These are phyloP conservation scores for Pterocarpus santalinus DNA, from an alignment of 306 rosid genomes.

Conservation along the genomic window DNA sequence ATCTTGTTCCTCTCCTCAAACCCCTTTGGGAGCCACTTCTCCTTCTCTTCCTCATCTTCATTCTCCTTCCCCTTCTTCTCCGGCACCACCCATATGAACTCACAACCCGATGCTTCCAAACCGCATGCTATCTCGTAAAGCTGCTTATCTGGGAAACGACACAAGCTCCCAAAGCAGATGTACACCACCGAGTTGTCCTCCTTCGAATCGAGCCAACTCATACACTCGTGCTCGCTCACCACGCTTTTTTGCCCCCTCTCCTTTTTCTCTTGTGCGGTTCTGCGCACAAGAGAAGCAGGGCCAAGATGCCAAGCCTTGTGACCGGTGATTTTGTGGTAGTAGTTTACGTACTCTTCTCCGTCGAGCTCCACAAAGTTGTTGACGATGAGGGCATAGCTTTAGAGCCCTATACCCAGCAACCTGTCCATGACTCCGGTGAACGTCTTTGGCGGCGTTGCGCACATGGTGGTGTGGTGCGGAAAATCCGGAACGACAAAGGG, in stretches of 20 bases:
- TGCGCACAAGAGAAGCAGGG: conserved; percentile 7
- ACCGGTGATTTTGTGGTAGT: conserved; percentile 20
- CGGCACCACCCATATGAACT: conserved; percentile 32
- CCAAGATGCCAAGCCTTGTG: conserved; percentile 45
- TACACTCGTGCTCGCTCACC: conserved; percentile 3
- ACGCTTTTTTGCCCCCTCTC: not conserved
- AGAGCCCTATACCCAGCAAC: not conserved
- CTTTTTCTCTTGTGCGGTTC: not conserved
- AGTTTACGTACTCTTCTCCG: conserved; percentile 38
- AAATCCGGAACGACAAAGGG: conserved; percentile 25
- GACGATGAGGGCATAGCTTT: conserved; percentile 44
- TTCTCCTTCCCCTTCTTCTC: not conserved
- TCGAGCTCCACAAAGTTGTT: conserved; percentile 51
- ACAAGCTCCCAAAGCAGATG: conserved; percentile 24
- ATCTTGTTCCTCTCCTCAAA: conserved; percentile 27
- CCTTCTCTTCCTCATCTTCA: not conserved
- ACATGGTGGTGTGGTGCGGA: conserved; percentile 41
- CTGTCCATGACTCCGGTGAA: not conserved
- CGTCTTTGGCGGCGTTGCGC: not conserved
- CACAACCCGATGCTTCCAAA: not conserved
- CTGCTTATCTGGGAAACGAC: conserved; percentile 29
- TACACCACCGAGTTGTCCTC: conserved; percentile 31
- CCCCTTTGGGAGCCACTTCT: conserved; percentile 13
- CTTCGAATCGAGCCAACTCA: conserved; percentile 36
- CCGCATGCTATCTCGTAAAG: conserved; percentile 37